Evolutionary conservation across 176 grass and related monocot species (phyloP), one percentile per base, ranked within the genome.

Genomic region (Paspalum notatum): DNA sequence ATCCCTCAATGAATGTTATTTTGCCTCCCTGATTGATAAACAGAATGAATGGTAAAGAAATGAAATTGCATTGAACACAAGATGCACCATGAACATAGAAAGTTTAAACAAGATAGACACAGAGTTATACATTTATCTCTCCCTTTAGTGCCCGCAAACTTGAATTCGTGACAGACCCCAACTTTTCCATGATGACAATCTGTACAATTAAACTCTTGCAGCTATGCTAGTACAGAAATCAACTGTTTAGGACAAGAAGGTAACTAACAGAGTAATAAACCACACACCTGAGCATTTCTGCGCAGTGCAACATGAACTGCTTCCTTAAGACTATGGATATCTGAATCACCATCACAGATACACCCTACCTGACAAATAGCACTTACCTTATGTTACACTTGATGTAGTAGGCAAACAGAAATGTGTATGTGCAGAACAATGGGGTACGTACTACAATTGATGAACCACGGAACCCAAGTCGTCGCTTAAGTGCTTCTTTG

Each of bases 141-240:
- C 82, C 72, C 65, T 88, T 83, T 68, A 91, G 58, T 79, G 43
- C 20, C 24, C 5, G 18, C 55, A 79, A 14, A 45, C 41, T 53
- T 78, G 86, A 88, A 61, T 79, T 70, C 65, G n/a, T 0, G 1
- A 50, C n/a, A 70, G 64, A 49, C 15, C 74, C 64, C 42, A 70
- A 85, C 9, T 12, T 61, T 70, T 84, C 71, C 84, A 87, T 84
- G 71, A 87, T 77, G 32, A 92, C 68, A n/a, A 84, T 68, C 84
- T 93, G 65, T 12, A 84, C 11, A 81, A n/a, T 73, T 68, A 52
- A 81, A 51, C 9, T 82, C 18, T 71, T 58, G 56, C 4, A 87
- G 24, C 17, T 82, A 16, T 37, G 15, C 5, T 81, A 81, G 42
- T 45, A 82, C 17, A 62, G 24, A 76, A 53, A 66, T 27, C 1